phyloP scores from a whole-genome alignment of 495 filamentous ascomycete species.

The Xylaria scruposa region DNA sequence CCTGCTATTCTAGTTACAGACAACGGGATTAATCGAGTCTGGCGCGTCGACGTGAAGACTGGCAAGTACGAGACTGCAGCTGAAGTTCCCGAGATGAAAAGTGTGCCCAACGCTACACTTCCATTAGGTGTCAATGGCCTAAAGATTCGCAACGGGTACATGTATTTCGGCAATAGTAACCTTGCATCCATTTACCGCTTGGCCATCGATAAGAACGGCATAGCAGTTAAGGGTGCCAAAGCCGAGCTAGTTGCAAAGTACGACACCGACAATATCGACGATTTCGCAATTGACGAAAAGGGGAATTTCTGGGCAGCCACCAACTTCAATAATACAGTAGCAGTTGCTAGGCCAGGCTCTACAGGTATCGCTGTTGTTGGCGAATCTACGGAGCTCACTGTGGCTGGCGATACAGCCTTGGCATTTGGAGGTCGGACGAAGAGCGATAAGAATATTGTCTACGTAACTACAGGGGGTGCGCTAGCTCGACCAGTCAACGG shows the following conservation, averaged over 20 bases:
- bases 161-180: conserved; percentile 49
- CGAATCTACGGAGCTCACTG: conserved; percentile 30
- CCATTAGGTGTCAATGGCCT: conserved; percentile 46
- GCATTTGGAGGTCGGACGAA: conserved; percentile 33
- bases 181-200: conserved; percentile 39
- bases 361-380: conserved; percentile 32
- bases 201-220: conserved; percentile 38
- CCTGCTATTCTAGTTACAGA: conserved; percentile 45
- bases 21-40: conserved; percentile 40
- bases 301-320: conserved; percentile 40
- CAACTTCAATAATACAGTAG: conserved; percentile 36
- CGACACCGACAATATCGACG: conserved; percentile 30
- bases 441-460: conserved; percentile 35
- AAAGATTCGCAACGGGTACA: conserved; percentile 35
- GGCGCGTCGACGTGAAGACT: conserved; percentile 43
- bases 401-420: conserved; percentile 38
- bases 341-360: conserved; percentile 29
- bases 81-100: conserved; percentile 31
- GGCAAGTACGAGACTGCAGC: conserved; percentile 40
- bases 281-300: conserved; percentile 39
- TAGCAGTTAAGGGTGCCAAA: conserved; percentile 3
- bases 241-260: background rate
- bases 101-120: conserved; percentile 8
- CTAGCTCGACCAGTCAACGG: conserved; percentile 41
- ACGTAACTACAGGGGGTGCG: conserved; percentile 36